Percentiles rank a stretch among this genome's conserved stretches.
Evolutionary conservation across 129 eudicot species (phyloP).

Genomic region (Helianthus tuberosus): DNA sequence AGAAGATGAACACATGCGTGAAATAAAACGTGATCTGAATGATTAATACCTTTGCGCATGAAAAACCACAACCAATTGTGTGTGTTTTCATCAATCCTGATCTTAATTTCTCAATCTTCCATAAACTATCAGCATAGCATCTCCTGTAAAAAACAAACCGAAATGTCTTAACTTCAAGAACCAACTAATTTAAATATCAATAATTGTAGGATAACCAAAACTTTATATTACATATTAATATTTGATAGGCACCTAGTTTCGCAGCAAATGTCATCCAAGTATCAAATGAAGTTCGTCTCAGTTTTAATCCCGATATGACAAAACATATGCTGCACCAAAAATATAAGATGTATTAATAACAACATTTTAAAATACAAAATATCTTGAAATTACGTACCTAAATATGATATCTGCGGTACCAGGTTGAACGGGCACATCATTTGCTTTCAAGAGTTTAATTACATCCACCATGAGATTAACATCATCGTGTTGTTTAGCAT

Average conservation of each 20-base stretch:
- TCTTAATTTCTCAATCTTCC: slow-evolving; percentile 84
- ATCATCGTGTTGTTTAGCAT: slow-evolving; percentile 77
- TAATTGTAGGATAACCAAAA: neutral
- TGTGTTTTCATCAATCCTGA: slow-evolving; percentile 65
- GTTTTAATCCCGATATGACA: slow-evolving; percentile 65
- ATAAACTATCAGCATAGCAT: slow-evolving; percentile 63
- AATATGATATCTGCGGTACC: slow-evolving; percentile 78
- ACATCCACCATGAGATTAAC: slow-evolving; percentile 66
- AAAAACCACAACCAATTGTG: slow-evolving; percentile 62
- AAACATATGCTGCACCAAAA: slow-evolving; percentile 76
- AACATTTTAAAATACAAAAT: neutral
- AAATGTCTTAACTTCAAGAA: neutral
- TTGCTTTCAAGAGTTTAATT: slow-evolving; percentile 70
- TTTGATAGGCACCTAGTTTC: too few species aligned
- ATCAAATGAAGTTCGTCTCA: slow-evolving; percentile 71
- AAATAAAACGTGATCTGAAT: neutral
- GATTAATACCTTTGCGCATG: slow-evolving; percentile 82
- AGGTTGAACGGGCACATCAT: slow-evolving; percentile 83
- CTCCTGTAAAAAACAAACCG: too few species aligned
- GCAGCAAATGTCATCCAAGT: slow-evolving; percentile 93
- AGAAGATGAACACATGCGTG: slow-evolving; percentile 22
- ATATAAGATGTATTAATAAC: neutral
- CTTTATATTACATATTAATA: neutral
- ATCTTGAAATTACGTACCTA: slow-evolving; percentile 41
- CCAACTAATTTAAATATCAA: neutral